These are phyloP conservation scores for Acorus calamus DNA, from an alignment of 106 monocot species.

Conservation along the genomic window DNA sequence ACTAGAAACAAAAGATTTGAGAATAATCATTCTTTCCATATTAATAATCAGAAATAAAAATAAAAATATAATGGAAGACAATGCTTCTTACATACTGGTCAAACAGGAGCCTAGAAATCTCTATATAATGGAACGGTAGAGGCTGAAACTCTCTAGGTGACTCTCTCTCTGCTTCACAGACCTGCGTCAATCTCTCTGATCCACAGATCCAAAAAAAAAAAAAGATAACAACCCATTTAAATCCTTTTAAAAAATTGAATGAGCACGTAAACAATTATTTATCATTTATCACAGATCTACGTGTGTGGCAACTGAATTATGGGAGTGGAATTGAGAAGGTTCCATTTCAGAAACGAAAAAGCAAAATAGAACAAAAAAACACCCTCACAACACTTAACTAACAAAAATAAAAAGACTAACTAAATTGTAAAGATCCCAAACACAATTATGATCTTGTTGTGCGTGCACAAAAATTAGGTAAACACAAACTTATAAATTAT, in stretches of 20 bases:
- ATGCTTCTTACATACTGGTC: constrained; percentile 47
- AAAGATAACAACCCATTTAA: not conserved
- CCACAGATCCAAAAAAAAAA: constrained; percentile 7
- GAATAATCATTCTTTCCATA: constrained; percentile 10
- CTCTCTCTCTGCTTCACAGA: constrained; percentile 85
- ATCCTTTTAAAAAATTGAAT: not conserved
- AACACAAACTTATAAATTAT: too few relatives aligned
- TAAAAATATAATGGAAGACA: not conserved
- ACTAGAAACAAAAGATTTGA: constrained; percentile 26
- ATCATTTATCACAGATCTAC: too few relatives aligned
- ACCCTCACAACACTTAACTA: too few relatives aligned
- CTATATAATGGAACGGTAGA: constrained; percentile 92
- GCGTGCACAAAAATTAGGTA: too few relatives aligned
- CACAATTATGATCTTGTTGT: too few relatives aligned
- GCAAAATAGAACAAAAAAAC: too few relatives aligned
- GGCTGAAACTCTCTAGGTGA: constrained; percentile 95
- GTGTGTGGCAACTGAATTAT: too few relatives aligned
- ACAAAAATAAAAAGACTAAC: too few relatives aligned
- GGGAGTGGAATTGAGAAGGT: too few relatives aligned
- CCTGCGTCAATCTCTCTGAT: constrained; percentile 75
- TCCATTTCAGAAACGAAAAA: too few relatives aligned
- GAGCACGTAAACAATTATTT: too few relatives aligned
- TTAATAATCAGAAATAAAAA: not conserved
- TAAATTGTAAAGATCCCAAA: too few relatives aligned
- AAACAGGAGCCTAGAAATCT: constrained; percentile 87